Evolutionary conservation across 345 rosid species (phyloP).

Genomic region (Nephelium lappaceum): DNA sequence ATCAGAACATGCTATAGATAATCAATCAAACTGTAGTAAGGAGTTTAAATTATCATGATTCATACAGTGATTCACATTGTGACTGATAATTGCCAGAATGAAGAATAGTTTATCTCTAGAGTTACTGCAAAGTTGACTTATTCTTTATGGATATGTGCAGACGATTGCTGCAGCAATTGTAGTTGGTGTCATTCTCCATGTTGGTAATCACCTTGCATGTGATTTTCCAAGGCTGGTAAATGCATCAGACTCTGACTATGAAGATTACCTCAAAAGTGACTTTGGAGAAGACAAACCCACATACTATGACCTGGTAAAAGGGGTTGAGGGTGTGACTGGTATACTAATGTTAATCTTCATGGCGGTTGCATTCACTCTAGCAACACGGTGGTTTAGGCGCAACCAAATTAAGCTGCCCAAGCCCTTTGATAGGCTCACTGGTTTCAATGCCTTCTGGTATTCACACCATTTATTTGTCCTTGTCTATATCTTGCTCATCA

Average conservation of each 20-base stretch:
- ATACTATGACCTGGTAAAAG: slow-evolving; percentile 65
- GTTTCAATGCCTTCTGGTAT: slow-evolving; percentile 98
- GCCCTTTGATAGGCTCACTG: slow-evolving; percentile 90
- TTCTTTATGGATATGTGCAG: slow-evolving; percentile 36
- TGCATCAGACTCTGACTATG: slow-evolving; percentile 35
- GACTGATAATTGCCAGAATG: neutral
- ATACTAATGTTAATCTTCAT: slow-evolving; percentile 71
- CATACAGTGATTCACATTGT: neutral
- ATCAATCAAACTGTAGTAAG: neutral
- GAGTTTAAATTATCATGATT: neutral
- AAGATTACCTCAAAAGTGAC: slow-evolving; percentile 33
- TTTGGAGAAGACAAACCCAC: slow-evolving; percentile 67
- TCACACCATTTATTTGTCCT: slow-evolving; percentile 83
- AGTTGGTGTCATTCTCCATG: slow-evolving; percentile 74
- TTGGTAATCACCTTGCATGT: slow-evolving; percentile 81
- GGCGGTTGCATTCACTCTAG: slow-evolving; percentile 81
- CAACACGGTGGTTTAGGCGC: slow-evolving; percentile 78
- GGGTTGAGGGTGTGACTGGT: slow-evolving; percentile 78
- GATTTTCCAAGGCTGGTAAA: slow-evolving; percentile 79
- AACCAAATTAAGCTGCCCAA: slow-evolving; percentile 76
- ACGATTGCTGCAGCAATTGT: slow-evolving; percentile 95
- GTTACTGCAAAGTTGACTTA: slow-evolving; percentile 4
- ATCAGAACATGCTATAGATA: neutral
- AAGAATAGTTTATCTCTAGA: no score
- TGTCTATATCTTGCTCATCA: slow-evolving; percentile 70